Base-by-base conservation (phyloP, 768 basidiomycete genomes). In the Crepidotus variabilis region DNA sequence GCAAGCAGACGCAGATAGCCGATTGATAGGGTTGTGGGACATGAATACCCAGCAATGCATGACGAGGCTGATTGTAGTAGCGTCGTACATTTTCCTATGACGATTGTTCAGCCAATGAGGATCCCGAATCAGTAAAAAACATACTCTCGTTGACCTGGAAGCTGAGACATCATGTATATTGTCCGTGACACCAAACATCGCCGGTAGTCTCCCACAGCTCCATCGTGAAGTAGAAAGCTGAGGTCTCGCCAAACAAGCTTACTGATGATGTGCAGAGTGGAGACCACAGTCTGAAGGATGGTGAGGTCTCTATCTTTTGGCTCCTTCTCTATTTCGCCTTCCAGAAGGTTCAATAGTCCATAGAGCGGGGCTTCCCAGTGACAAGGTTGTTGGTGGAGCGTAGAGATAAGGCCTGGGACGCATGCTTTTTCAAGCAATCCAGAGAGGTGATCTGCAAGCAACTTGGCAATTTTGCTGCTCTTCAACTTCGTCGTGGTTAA, bases 11-110 rank as follows among this genome's bases (percentile, higher is more conserved):
- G 50, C 50, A 32, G 50, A 51, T 16, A 34, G 6, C 6, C 50
- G 50, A 35, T 51, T 24, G 4, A 18, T 21, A 33, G 50, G 50
- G 14, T 51, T 51, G 28, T 21, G 50, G n/a, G 50, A 51, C 50
- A 51, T 51, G 35, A 24, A 51, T 5, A 34, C n/a, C 50, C 50
- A 51, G 32, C 50, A 51, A 32, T 51, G 50, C 50, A 51, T 51
- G 50, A 34, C 14, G 28, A 51, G 24, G 32, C 22, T 14, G 21
- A 51, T 9, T 8, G 21, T 50, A n/a, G 24, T 9, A 23, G 16
- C 24, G 21, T 50, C 49, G n/a, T 50, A 50, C 49, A 50, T 50
- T 21, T 50, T 50, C n/a, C 49, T 50, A n/a, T 28, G 28, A 28
- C 3, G 28, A 28, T 4, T 4, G 28, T 28, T 28, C 22, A 50